A percentile compares a stretch with the other conserved stretches of the same genome.
Evolutionary conservation across 129 eudicot species (phyloP).

Genomic region (Helianthus tuberosus): DNA sequence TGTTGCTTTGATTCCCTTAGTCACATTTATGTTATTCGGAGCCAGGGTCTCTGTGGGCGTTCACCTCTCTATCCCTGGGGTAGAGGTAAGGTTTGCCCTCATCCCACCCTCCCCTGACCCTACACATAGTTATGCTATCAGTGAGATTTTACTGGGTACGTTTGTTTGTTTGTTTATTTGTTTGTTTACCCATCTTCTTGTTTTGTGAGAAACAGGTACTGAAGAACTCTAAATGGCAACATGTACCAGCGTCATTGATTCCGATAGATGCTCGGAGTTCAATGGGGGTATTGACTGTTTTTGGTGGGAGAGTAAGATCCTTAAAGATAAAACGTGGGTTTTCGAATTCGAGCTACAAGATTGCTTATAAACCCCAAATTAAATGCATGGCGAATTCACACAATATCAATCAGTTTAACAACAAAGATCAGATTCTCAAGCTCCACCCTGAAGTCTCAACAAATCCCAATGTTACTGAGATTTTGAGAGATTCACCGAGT

Average conservation of each 20-base stretch:
- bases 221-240: slow-evolving; percentile 52
- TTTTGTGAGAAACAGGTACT: background rate
- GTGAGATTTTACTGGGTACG: too few species aligned
- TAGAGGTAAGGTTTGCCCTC: too few species aligned
- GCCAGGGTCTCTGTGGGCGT: too few species aligned
- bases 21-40: too few species aligned
- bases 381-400: slow-evolving; percentile 64
- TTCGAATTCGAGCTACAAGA: slow-evolving; percentile 28
- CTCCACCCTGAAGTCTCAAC: slow-evolving; percentile 70
- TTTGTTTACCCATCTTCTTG: slow-evolving; percentile 1
- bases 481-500: slow-evolving; percentile 45
- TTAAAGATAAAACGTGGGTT: slow-evolving; percentile 41
- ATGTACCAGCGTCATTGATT: slow-evolving; percentile 43
- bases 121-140: too few species aligned
- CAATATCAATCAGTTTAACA: slow-evolving; percentile 48
- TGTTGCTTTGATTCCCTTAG: too few species aligned
- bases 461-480: slow-evolving; percentile 46
- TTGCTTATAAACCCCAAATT: slow-evolving; percentile 33
- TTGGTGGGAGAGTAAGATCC: slow-evolving; percentile 39
- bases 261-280: slow-evolving; percentile 52
- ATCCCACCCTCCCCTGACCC: too few species aligned
- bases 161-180: background rate
- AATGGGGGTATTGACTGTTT: slow-evolving; percentile 41
- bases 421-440: slow-evolving; percentile 66
- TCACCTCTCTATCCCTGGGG: too few species aligned